Conservation (phyloP, 371 early-diverging fungal species). For the Mortierella sp. region DNA sequence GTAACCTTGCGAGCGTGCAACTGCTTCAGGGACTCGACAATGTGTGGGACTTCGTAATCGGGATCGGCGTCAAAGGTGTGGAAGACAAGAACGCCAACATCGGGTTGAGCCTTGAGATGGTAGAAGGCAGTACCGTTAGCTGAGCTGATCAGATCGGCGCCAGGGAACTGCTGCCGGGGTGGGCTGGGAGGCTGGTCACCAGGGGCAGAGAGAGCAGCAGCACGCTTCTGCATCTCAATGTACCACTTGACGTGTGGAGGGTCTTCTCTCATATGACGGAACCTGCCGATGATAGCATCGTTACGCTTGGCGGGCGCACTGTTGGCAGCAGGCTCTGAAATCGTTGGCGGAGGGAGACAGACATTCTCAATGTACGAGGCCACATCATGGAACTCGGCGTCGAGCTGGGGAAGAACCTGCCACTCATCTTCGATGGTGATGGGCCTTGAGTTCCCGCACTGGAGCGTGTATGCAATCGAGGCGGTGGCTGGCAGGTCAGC, state of each 20-base stretch:
- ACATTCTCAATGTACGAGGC: neutral
- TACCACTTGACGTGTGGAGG: neutral
- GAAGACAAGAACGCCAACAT: constrained; percentile 43
- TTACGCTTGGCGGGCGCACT: neutral
- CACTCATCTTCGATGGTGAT: neutral
- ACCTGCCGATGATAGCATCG: neutral
- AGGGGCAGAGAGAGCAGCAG: neutral
- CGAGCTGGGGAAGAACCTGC: neutral
- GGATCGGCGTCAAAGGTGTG: constrained; percentile 10
- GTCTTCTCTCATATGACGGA: neutral
- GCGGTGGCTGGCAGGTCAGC: neutral
- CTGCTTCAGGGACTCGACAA: neutral
- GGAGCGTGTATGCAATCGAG: constrained; percentile 15
- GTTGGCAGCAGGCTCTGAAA: neutral
- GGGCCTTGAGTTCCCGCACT: neutral
- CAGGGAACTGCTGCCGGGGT: neutral
- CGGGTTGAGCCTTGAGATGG: constrained; percentile 28
- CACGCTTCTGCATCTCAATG: neutral
- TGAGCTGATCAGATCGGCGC: constrained; percentile 13
- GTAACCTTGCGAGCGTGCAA: constrained; percentile 23
- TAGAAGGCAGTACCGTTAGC: constrained; percentile 35
- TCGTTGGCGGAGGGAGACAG: neutral
- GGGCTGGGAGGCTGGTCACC: neutral
- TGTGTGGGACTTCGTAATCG: neutral
- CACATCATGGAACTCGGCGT: constrained; percentile 2